Percentiles rank a stretch among this genome's conserved stretches.
phyloP scores from a whole-genome alignment of 495 filamentous ascomycete species.

The Saxispiralis lemnorum region DNA sequence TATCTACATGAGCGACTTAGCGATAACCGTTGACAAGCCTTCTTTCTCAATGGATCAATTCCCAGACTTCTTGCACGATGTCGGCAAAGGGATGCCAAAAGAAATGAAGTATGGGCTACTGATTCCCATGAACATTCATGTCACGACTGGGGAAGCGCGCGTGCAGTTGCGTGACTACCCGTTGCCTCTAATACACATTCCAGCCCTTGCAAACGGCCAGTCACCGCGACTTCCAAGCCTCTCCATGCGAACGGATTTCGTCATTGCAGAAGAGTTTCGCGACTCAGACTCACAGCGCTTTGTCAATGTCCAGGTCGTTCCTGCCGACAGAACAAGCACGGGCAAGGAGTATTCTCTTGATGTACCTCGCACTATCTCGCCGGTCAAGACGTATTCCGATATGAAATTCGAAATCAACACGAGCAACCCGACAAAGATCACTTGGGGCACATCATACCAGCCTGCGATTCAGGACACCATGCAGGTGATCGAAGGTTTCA shows the following conservation, averaged over 20 bases:
- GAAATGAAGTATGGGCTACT: constrained; percentile 80
- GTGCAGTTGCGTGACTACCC: constrained; percentile 83
- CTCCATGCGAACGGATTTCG: constrained; percentile 78
- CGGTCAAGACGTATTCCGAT: constrained; percentile 93
- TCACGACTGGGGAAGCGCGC: constrained; percentile 81
- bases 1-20: constrained; percentile 64
- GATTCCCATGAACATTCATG: constrained; percentile 71
- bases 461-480: constrained; percentile 99
- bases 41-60: constrained; percentile 69
- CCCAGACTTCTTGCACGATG: constrained; percentile 62
- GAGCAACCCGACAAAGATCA: constrained; percentile 73
- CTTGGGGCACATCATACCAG: constrained; percentile 94
- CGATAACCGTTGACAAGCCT: constrained; percentile 77
- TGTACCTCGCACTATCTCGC: constrained; percentile 79
- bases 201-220: constrained; percentile 60
- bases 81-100: constrained; percentile 89
- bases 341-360: constrained; percentile 49
- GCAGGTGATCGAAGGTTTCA: constrained; percentile 97
- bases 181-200: constrained; percentile 78
- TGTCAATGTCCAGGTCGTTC: constrained; percentile 72
- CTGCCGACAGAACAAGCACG: constrained; percentile 36
- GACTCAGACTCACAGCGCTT: constrained; percentile 58
- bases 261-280: constrained; percentile 86
- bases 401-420: constrained; percentile 85
- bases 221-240: constrained; percentile 63